Evolutionary conservation across 306 rosid genomes (phyloP), one percentile per base, ranked within the genome.

Genomic region (Hippophae tibetana): DNA sequence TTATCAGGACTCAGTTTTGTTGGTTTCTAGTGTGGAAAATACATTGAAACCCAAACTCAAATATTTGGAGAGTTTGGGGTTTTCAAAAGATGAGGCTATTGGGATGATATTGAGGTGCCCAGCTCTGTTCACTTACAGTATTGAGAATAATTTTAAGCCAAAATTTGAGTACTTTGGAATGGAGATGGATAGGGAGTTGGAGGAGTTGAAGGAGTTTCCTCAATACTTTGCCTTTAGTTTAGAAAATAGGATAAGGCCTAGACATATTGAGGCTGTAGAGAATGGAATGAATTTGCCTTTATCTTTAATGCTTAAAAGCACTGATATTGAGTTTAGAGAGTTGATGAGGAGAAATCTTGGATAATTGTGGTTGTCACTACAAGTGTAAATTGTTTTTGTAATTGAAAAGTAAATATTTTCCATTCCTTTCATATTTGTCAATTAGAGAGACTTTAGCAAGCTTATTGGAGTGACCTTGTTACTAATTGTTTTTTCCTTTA

Each of bases 221-320:
- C 97, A 90, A 73, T 90, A 81, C 51, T 87, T 90, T 50, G 78
- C 94, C 2, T 90, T 90, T 53, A 90, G 97, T 63, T 69, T 90
- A 74, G 97, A 87, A 61, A 90, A 90, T 57, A 87, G 96, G 87
- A 87, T 90, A 42, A 90, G 76, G 70, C 89, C 94, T 12, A 87
- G 98, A 71, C 82, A 92, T 43, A 57, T 56, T 73, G 84, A 92
- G 69, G 66, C 67, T 49, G 70, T 74, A 66, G 47, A 68, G 58
- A 75, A 78, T 75, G 93, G 86, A 9, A 42, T 77, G n/a, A 58
- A 60, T 52, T 13, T 79, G 72, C 68, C 85, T 63, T 77, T 90
- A 83, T 67, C 96, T 4, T 42, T 75, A 60, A 81, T 90, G 96
- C 95, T 90, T 27, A 87, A 78, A 71, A 76, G 78, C 78, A 90